Evolutionary conservation across 257 asterid species (phyloP), one percentile per base, ranked within the genome.

Genomic region (Primulina tabacum): DNA sequence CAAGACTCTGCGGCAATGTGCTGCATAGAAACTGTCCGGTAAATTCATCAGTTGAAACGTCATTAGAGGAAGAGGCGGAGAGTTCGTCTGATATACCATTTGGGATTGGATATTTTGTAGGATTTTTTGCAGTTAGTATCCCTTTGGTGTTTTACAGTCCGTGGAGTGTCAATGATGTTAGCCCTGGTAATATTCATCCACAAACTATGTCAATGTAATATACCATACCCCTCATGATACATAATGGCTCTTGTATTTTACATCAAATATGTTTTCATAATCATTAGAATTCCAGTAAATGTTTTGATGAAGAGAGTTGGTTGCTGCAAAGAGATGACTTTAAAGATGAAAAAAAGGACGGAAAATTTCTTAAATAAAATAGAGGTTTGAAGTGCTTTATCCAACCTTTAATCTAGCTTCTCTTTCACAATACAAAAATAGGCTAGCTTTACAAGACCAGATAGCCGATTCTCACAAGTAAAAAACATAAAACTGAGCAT

Each of bases 71-170:
- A 12, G 78, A 60, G 0, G 68, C 57, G 4, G 80, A 63, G 5
- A 33, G 70, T 4, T 37, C 43, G n/a, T 47, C 50, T 26, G 40
- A 6, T 79, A 7, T 72, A 1, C 81, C 86, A 2, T 76, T 81
- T 67, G 84, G 80, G 30, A 21, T 74, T 75, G 88, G 88, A 29
- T 83, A 81, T 32, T 37, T 76, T 59, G 81, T 74, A 20, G 86
- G 86, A 26, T 33, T 78, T 2, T 16, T 73, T 50, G 76, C 71
- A 4, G 68, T 78, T 8, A 50, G 57, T 2, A 16, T 50, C 57
- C 4, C 57, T 17, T 16, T 50, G 21, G n/a, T 50, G 57, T 50
- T 50, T 50, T 18, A 50, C 17, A 16, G 21, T 17, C 57, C 20
- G 8, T 50, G 57, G 8, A 5, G 20, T 16, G 21, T 4, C 21